A percentile compares a stretch with the other conserved stretches of the same genome.
Evolutionary conservation across 1,284 basidiomycete genomes (phyloP).

Genomic region (Neonothopanus nambi): DNA sequence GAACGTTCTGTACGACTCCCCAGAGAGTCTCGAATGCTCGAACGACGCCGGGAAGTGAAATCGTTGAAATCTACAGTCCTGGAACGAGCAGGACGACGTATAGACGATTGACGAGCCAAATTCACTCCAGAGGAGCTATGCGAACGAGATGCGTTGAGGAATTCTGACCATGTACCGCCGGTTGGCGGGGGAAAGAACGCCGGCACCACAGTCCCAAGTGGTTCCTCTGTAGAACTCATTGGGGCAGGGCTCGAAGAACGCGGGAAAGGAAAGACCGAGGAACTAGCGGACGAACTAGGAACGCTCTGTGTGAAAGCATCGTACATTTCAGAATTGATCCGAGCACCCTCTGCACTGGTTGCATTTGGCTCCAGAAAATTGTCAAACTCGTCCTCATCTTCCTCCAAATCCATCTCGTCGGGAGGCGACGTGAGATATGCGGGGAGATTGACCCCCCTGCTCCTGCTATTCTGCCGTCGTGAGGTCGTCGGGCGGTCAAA

Average conservation of each 20-base stretch:
- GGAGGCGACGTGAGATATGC: constrained; percentile 51
- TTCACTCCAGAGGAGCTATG: constrained; percentile 24
- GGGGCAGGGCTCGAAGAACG: constrained; percentile 4
- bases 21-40: constrained; percentile 27
- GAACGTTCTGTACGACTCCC: background rate
- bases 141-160: constrained; percentile 22
- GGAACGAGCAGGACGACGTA: constrained; percentile 51
- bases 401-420: constrained; percentile 55
- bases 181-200: constrained; percentile 7
- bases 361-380: constrained; percentile 34
- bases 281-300: background rate
- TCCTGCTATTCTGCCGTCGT: constrained; percentile 33
- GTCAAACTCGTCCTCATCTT: constrained; percentile 59
- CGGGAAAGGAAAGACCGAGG: background rate
- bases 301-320: constrained; percentile 39
- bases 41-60: constrained; percentile 62
- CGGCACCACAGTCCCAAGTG: no score
- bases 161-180: background rate
- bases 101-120: constrained; percentile 40
- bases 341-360: constrained; percentile 46
- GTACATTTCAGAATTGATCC: constrained; percentile 56
- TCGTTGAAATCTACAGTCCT: constrained; percentile 66
- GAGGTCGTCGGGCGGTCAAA: constrained; percentile 34
- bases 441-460: constrained; percentile 26
- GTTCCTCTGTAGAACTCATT: background rate